Conservation (phyloP, 1,284 basidiomycete species). For the Trichosporon asahii region DNA sequence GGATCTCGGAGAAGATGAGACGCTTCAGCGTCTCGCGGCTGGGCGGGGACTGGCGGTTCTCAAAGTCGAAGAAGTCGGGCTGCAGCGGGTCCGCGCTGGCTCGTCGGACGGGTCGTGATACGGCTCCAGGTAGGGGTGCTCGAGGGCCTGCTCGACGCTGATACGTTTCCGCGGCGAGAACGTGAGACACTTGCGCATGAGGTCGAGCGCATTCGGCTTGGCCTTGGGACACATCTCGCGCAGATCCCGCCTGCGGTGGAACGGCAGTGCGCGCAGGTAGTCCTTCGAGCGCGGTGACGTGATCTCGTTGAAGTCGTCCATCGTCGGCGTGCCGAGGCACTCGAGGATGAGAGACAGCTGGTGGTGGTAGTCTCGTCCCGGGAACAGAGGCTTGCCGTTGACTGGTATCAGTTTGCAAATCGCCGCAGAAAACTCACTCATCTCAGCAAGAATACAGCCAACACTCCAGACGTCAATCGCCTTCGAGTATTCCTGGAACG, state of each 20-base stretch:
- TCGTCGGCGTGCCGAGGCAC: conserved; percentile 59
- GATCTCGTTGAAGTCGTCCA: conserved; percentile 63
- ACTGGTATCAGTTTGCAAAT: conserved; percentile 52
- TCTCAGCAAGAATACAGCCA: conserved; percentile 89
- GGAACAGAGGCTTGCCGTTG: conserved; percentile 82
- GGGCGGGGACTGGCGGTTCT: conserved; percentile 55
- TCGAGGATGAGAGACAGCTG: conserved; percentile 60
- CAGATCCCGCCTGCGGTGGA: conserved; percentile 80
- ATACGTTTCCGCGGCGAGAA: conserved; percentile 88
- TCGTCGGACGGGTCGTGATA: conserved; percentile 89
- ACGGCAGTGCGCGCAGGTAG: conserved; percentile 70
- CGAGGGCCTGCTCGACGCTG: conserved; percentile 81
- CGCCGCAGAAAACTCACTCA: conserved; percentile 63
- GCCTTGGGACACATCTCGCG: conserved; percentile 71
- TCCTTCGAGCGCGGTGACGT: conserved; percentile 71
- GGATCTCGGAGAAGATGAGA: conserved; percentile 54
- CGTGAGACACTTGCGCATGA: conserved; percentile 84
- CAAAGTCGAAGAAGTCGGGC: conserved; percentile 86
- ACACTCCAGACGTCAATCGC: conserved; percentile 93
- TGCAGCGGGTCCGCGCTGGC: conserved; percentile 73
- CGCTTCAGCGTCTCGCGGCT: conserved; percentile 55
- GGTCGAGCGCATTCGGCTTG: conserved; percentile 81
- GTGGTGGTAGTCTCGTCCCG: conserved; percentile 61
- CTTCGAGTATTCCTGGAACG: conserved; percentile 88
- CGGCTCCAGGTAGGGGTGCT: conserved; percentile 88